Base-by-base conservation (phyloP, 345 rosid genomes). In the Physaria fendleri region DNA sequence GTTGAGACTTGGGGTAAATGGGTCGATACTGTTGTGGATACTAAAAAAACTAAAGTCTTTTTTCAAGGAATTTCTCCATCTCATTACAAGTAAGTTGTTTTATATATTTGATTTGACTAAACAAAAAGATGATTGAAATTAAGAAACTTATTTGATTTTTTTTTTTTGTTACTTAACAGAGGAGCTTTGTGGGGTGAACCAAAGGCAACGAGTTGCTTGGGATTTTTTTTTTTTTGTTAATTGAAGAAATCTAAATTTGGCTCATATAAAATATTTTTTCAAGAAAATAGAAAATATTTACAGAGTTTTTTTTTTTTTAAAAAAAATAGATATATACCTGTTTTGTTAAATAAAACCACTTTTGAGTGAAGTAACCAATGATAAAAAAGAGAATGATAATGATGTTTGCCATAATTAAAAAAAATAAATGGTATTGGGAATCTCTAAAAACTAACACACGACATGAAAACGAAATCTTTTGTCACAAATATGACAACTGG, bases 31-130 rank as follows among this genome's bases (percentile, higher is more conserved):
- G 83, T 75, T 32, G 59, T 83, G 20, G 76, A 85, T 73, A 84
- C 94, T 4, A 2, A 64, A 1, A 78, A 75, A 59, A 69, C 97
- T 14, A 57, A 25, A 22, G 88, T 90, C 1, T 84, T 81, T 69
- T 90, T 77, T 27, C 97, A 87, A 55, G 97, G 95, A 27, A 87
- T 90, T 50, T 90, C 97, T 13, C 97, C 95, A 0, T 64, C 87
- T 62, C 94, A 90, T 78, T 83, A 82, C 76, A 74, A 80, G 95
- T 90, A 81, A 74, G 78, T 15, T 65, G 16, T 27, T n/a, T n/a
- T 35, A 11, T 35, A 42, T 23, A 39, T 4, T 37, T 58, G 27
- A 16, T 16, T n/a, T n/a, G n/a, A n/a, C n/a, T n/a, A n/a, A n/a
- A n/a, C 6, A 25, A 25, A 25, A 25, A 5, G 28, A 5, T 25